Evolutionary conservation across 78 protist genomes (phyloP).

Genomic region (Isochrysis galbana): DNA sequence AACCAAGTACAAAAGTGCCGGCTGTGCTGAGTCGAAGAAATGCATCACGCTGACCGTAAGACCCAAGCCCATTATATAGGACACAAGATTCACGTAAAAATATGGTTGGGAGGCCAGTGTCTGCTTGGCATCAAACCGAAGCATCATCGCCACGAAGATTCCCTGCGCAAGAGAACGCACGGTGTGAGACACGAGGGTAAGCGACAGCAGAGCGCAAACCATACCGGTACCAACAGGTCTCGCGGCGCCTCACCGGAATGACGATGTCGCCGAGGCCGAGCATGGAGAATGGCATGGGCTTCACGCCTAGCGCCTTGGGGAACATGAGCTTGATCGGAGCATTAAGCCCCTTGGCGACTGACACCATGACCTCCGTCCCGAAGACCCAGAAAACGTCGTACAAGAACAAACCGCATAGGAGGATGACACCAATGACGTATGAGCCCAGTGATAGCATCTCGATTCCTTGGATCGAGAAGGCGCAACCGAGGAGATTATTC

Average conservation of each 20-base stretch:
- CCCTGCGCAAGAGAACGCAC: constrained; percentile 36
- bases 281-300: constrained; percentile 66
- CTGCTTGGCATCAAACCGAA: constrained; percentile 69
- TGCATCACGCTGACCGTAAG: constrained; percentile 85
- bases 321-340: constrained; percentile 90
- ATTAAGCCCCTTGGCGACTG: constrained; percentile 87
- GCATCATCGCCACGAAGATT: constrained; percentile 76
- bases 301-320: constrained; percentile 69
- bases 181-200: background rate
- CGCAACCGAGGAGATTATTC: background rate
- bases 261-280: constrained; percentile 97
- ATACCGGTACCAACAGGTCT: no score
- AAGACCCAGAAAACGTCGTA: constrained; percentile 96
- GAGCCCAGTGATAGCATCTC: background rate
- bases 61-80: constrained; percentile 75
- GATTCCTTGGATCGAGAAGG: background rate
- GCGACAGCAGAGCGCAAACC: no score
- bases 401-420: constrained; percentile 68
- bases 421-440: background rate
- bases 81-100: constrained; percentile 55
- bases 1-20: constrained; percentile 88
- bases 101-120: constrained; percentile 38
- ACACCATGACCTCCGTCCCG: constrained; percentile 88
- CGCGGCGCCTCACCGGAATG: constrained; percentile 63
- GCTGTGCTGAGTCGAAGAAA: constrained; percentile 86